A percentile compares a stretch with the other conserved stretches of the same genome.
Evolutionary conservation across 192 early-diverging fungal genomes (phyloP).

Genomic region (Linnemannia zychae): DNA sequence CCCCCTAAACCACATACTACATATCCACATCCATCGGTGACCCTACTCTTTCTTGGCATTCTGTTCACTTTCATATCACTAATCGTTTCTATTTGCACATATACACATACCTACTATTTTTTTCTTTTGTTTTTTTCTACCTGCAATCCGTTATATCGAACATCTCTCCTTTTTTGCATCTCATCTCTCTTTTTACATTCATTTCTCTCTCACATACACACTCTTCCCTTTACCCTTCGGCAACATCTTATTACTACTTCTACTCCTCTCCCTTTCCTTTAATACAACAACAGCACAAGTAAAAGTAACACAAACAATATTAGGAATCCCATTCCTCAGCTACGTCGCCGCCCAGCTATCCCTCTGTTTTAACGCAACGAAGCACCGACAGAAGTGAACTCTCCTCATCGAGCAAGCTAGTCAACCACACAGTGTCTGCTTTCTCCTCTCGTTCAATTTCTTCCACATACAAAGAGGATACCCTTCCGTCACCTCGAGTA

Average conservation of each 20-base stretch:
- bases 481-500: no score
- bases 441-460: no score
- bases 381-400: no score
- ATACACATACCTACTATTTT: background rate
- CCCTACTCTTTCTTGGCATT: background rate
- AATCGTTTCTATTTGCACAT: background rate
- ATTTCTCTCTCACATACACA: background rate
- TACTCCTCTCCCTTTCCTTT: background rate
- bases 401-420: no score
- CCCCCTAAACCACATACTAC: slow-evolving; percentile 4
- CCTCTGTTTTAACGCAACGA: no score
- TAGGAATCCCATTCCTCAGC: background rate
- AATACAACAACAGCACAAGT: background rate
- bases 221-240: background rate
- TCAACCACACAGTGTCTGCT: no score
- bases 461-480: no score
- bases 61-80: background rate
- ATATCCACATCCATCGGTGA: background rate
- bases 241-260: background rate
- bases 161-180: background rate
- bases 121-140: background rate
- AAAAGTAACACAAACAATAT: background rate
- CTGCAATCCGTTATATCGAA: background rate
- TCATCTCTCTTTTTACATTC: background rate
- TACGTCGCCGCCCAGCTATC: background rate